Evolutionary conservation across 495 filamentous ascomycete species (phyloP).

Genomic region (Tuber microsphaerosporum): DNA sequence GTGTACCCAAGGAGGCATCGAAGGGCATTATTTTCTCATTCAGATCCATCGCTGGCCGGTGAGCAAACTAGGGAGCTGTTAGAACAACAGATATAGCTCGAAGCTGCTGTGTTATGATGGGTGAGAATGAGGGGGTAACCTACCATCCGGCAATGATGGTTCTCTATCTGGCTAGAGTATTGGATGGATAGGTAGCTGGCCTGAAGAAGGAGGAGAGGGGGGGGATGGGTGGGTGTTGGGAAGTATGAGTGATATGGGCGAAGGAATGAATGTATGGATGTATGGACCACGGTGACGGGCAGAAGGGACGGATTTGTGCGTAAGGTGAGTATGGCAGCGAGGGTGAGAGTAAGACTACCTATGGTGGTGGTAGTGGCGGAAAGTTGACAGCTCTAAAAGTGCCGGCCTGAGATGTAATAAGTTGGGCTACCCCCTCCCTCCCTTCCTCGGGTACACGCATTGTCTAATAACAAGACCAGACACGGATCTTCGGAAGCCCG

Average conservation of each 20-base stretch:
- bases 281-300: slow-evolving; percentile 24
- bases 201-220: not conserved
- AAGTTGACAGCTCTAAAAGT: slow-evolving; percentile 34
- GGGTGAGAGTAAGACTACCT: slow-evolving; percentile 16
- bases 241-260: not conserved
- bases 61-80: not conserved
- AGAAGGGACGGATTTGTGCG: slow-evolving; percentile 15
- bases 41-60: not conserved
- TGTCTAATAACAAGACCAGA: slow-evolving; percentile 24
- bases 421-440: slow-evolving; percentile 18
- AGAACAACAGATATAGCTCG: not conserved
- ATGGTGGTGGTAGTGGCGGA: slow-evolving; percentile 18
- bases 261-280: not conserved
- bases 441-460: slow-evolving; percentile 34
- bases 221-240: not conserved
- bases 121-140: not conserved
- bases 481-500: slow-evolving; percentile 33
- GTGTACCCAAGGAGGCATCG: slow-evolving; percentile 15
- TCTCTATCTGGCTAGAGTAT: not conserved
- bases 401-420: slow-evolving; percentile 21
- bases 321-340: not conserved
- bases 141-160: not conserved
- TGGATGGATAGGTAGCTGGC: not conserved
- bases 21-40: not conserved
- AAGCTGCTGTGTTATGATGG: not conserved